Conservation (phyloP, 1,284 basidiomycete genomes). For the Pyrrhoderma noxium region DNA sequence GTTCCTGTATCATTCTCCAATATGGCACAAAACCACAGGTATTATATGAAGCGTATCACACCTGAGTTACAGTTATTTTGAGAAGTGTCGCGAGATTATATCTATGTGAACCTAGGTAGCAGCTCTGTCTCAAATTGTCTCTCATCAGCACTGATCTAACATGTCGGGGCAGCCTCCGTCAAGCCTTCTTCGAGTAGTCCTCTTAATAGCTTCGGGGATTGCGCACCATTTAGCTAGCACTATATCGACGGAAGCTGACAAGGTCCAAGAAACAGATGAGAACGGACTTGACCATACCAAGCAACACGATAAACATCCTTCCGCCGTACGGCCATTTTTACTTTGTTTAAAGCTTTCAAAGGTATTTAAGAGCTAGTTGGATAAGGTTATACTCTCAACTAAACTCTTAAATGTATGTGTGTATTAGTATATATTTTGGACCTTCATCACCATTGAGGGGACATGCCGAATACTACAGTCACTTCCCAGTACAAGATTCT, state of each 20-base stretch:
- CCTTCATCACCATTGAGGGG: slow-evolving; percentile 2
- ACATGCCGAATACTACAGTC: slow-evolving; percentile 2
- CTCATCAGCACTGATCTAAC: too few species aligned
- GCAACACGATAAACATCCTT: slow-evolving; percentile 1
- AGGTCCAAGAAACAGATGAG: not conserved
- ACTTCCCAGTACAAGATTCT: not conserved
- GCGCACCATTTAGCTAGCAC: slow-evolving; percentile 8
- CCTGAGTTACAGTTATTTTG: too few species aligned
- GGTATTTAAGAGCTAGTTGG: not conserved
- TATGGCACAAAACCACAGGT: too few species aligned
- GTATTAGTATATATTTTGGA: slow-evolving; percentile 13
- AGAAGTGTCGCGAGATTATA: too few species aligned
- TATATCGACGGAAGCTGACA: not conserved
- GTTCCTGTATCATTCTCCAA: too few species aligned
- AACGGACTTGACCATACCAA: not conserved
- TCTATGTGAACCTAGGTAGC: too few species aligned
- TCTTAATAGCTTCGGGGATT: not conserved
- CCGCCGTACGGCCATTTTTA: not conserved
- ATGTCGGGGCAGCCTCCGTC: too few species aligned
- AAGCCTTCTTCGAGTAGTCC: slow-evolving; percentile 3
- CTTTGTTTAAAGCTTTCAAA: slow-evolving; percentile 1
- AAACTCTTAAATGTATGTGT: not conserved
- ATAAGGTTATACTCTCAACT: not conserved
- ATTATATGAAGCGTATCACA: too few species aligned
- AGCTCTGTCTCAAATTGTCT: too few species aligned